phyloP scores from a whole-genome alignment of 768 basidiomycete species.

The Nevesoporus exiguus region DNA sequence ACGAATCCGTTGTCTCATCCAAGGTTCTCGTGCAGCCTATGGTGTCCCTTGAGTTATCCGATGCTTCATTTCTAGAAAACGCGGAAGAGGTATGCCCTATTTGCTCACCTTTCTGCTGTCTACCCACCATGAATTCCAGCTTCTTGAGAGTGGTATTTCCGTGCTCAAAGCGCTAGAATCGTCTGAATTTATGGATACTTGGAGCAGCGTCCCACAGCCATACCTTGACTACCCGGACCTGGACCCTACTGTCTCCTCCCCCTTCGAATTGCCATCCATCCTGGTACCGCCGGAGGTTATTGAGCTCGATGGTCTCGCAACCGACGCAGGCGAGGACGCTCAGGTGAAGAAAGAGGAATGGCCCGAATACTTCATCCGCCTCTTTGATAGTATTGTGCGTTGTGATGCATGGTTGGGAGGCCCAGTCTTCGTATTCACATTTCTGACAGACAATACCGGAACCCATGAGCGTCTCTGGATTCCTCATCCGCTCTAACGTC shows the following conservation, averaged over 20 bases:
- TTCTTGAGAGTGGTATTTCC: conserved; percentile 68
- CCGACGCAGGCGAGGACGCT: conserved; percentile 67
- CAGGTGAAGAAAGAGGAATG: conserved; percentile 80
- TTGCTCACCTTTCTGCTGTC: background rate
- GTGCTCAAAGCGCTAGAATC: conserved; percentile 61
- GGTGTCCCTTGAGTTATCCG: conserved; percentile 45
- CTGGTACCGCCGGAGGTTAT: conserved; percentile 87
- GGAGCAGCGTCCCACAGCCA: conserved; percentile 60
- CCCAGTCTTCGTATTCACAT: background rate
- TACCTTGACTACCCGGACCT: conserved; percentile 50
- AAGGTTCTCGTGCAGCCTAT: conserved; percentile 69
- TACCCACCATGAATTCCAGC: conserved; percentile 38
- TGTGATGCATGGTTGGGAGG: background rate
- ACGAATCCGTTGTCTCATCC: conserved; percentile 52
- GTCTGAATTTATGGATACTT: conserved; percentile 54
- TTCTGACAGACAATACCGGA: conserved; percentile 67
- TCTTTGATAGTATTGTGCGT: conserved; percentile 60
- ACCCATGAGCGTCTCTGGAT: conserved; percentile 70
- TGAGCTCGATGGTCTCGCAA: conserved; percentile 68
- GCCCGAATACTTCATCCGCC: conserved; percentile 64
- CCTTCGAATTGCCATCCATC: conserved; percentile 71
- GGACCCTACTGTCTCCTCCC: conserved; percentile 37
- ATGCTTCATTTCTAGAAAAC: conserved; percentile 42
- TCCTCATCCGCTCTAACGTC: conserved; percentile 70
- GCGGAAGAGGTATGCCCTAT: conserved; percentile 54